Evolutionary conservation across 768 basidiomycete genomes (phyloP), one percentile per base, ranked within the genome.

Genomic region (Ramaria rubella): DNA sequence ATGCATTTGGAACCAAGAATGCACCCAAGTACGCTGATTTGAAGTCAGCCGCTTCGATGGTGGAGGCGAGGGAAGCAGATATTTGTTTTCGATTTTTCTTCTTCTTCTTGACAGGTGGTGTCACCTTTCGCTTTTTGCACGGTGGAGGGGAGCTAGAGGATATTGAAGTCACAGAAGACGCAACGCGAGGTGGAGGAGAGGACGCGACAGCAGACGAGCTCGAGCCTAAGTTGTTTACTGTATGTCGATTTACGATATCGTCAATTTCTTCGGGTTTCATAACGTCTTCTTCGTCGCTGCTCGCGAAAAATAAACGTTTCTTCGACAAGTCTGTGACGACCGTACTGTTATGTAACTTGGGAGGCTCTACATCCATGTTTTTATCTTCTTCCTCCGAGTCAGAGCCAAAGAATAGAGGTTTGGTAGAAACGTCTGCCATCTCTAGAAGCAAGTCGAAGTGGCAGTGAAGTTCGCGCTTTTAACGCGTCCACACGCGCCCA

Each of bases 1-100:
- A 90, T 9, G 86, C 88, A 63, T 87, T 85, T 21, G 78, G 76
- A 23, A 89, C 77, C 9, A 89, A 59, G 49, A 89, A 74, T 49
- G 83, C 84, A 11, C 88, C 88, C 26, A 90, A 62, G 64, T 86
- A 90, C 29, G 30, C 38, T 17, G 26, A 49, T 12, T 42, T 38
- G 19, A 52, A 56, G 19, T 29, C 55, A 24, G 33, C 24, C 19
- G n/a, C 3, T 38, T 48, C 21, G 17, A n/a, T 29, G n/a, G 27
- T 45, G 4, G 43, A 5, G 15, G 12, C 23, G 11, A 46, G 19
- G n/a, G 44, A 21, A 14, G 31, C 27, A 31, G 55, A 27, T 11
- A 17, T 45, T 12, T 9, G 24, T 8, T 44, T 30, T 26, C 38
- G n/a, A 24, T 29, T 31, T 51, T 17, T 23, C 43, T 15, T 29